These are phyloP conservation scores for Penicillium griseofulvum DNA, from an alignment of 2,329 filamentous ascomycete genomes.

Conservation along the genomic window DNA sequence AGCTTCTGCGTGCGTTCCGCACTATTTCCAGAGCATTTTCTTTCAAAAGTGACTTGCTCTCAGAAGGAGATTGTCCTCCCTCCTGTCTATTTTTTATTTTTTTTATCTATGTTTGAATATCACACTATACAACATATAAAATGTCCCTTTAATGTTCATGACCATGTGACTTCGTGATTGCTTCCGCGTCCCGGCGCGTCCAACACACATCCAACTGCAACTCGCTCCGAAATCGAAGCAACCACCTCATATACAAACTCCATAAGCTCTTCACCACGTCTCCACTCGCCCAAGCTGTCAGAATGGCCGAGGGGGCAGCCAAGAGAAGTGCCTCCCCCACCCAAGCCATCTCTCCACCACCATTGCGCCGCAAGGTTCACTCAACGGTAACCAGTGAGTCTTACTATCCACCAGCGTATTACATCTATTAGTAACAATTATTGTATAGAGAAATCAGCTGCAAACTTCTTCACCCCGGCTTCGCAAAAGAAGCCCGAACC, in stretches of 20 bases:
- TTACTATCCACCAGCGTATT: too few relatives aligned
- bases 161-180: slow-evolving; percentile 43
- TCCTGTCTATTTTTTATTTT: not conserved
- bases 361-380: slow-evolving; percentile 54
- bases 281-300: slow-evolving; percentile 15
- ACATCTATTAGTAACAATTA: not conserved
- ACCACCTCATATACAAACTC: not conserved
- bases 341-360: slow-evolving; percentile 56
- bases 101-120: not conserved
- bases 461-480: slow-evolving; percentile 81
- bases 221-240: not conserved
- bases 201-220: slow-evolving; percentile 3
- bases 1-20: not conserved
- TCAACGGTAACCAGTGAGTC: slow-evolving; percentile 54
- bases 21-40: too few relatives aligned
- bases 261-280: slow-evolving; percentile 10
- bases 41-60: too few relatives aligned
- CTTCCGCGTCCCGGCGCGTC: slow-evolving; percentile 29
- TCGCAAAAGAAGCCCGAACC: slow-evolving; percentile 81
- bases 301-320: slow-evolving; percentile 29
- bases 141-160: slow-evolving; percentile 2
- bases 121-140: not conserved
- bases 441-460: slow-evolving; percentile 54
- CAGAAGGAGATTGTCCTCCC: not conserved
- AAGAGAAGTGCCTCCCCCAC: slow-evolving; percentile 39